Evolutionary conservation across 306 rosid species (phyloP).

Genomic region (Prunus mume): DNA sequence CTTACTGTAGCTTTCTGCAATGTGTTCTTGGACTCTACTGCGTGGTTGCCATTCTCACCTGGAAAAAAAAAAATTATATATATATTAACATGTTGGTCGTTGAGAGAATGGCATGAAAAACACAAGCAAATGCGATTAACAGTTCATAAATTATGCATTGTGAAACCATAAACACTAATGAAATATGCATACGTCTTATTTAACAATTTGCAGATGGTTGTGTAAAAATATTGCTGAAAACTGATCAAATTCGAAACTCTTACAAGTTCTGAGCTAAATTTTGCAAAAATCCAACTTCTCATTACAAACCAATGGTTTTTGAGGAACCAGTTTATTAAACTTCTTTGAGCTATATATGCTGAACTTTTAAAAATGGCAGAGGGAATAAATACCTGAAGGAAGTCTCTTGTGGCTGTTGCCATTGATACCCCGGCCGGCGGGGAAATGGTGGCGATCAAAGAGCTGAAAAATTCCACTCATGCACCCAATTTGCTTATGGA

Average conservation of each 20-base stretch:
- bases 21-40: conserved; percentile 28
- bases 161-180: background rate
- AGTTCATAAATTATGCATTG: background rate
- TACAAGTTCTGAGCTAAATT: background rate
- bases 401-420: conserved; percentile 37
- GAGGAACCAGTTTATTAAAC: background rate
- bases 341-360: background rate
- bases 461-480: conserved; percentile 74
- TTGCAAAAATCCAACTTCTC: background rate
- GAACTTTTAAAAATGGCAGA: background rate
- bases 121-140: background rate
- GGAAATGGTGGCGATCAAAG: conserved; percentile 71
- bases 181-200: background rate
- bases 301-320: background rate
- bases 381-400: conserved; percentile 43
- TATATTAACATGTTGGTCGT: background rate
- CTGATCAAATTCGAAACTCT: background rate
- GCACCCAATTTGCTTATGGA: conserved; percentile 89
- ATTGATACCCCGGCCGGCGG: conserved; percentile 35
- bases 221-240: background rate
- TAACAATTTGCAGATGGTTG: background rate
- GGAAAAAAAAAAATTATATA: conserved; percentile 8
- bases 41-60: conserved; percentile 40
- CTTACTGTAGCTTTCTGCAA: conserved; percentile 47
- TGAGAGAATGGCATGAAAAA: background rate